phyloP scores from a whole-genome alignment of 2,329 filamentous ascomycete genomes.

The Aureobasidium sp. region DNA sequence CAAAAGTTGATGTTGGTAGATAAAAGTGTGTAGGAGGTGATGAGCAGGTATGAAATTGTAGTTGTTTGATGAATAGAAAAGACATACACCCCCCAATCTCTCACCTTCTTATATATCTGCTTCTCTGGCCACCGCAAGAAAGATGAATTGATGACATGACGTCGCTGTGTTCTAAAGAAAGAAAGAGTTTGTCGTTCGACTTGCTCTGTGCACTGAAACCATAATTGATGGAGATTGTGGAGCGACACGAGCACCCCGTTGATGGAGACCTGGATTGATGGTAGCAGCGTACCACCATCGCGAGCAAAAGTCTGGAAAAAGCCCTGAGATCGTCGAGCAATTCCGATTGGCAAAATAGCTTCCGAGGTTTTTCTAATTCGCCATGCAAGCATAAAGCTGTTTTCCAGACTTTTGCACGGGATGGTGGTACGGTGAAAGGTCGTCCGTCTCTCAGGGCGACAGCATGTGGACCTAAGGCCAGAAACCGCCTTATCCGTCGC shows the following conservation, averaged over 20 bases:
- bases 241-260: conserved; percentile 4
- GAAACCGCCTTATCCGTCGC: not conserved
- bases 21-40: not conserved
- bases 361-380: too few relatives aligned
- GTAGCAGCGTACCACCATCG: not conserved
- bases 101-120: conserved; percentile 1
- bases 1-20: not conserved
- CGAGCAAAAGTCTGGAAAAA: too few relatives aligned
- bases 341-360: too few relatives aligned
- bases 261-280: not conserved
- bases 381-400: too few relatives aligned
- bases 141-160: not conserved
- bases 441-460: not conserved
- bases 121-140: not conserved
- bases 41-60: not conserved
- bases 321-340: too few relatives aligned
- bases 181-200: not conserved
- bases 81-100: not conserved
- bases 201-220: not conserved
- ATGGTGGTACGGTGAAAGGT: too few relatives aligned
- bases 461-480: not conserved
- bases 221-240: not conserved
- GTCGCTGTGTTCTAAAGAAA: conserved; percentile 12
- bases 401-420: too few relatives aligned
- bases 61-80: not conserved